A percentile compares a stretch with the other conserved stretches of the same genome.
phyloP scores from a whole-genome alignment of 306 rosid genomes.

The Delonix regia region DNA sequence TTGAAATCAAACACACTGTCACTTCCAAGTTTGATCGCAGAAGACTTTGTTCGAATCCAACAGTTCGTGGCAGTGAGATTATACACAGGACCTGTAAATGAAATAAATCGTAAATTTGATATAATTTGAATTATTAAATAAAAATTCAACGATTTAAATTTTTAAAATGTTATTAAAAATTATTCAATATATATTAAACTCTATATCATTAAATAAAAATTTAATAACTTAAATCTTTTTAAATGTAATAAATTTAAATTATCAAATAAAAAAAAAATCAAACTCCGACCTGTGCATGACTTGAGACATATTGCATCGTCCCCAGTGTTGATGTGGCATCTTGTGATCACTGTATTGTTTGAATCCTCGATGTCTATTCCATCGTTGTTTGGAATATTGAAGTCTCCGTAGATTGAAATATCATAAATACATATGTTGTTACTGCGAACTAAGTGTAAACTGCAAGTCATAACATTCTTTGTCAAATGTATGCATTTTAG shows the following conservation, averaged over 20 bases:
- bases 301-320: constrained; percentile 97
- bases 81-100: constrained; percentile 73
- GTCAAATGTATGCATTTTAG: no score
- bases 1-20: constrained; percentile 83
- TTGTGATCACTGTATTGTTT: constrained; percentile 69
- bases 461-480: constrained; percentile 36
- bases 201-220: no score
- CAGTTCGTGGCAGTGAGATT: constrained; percentile 69
- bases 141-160: no score
- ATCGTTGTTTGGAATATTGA: constrained; percentile 86
- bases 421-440: constrained; percentile 55
- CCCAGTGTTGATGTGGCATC: constrained; percentile 87
- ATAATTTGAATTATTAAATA: no score
- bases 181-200: no score
- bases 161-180: no score
- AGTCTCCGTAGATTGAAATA: constrained; percentile 80
- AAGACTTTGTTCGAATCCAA: constrained; percentile 92
- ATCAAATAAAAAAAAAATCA: no score
- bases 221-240: no score
- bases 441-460: constrained; percentile 83
- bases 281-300: constrained; percentile 67
- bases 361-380: constrained; percentile 97
- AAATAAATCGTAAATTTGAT: no score
- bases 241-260: no score
- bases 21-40: constrained; percentile 91